Conservation (phyloP, 306 rosid species). For the Arachis hypogaea region DNA sequence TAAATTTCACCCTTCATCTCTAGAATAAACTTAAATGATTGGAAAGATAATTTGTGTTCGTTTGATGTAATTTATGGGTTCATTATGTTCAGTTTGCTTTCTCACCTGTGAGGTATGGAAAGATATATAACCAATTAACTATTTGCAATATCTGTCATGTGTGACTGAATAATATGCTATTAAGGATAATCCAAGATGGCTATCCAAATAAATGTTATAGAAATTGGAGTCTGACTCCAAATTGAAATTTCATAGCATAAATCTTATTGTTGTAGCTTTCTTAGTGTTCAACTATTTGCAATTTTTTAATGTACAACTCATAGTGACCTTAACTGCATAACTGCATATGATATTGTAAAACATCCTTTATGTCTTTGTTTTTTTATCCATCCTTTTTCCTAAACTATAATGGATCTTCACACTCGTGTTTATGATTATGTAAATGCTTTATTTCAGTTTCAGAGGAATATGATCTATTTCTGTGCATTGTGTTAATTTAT, state of each 20-base stretch:
- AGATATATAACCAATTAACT: slow-evolving; percentile 24
- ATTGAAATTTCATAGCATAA: slow-evolving; percentile 13
- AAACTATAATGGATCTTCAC: slow-evolving; percentile 30
- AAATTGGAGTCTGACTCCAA: slow-evolving; percentile 10
- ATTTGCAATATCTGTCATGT: neutral
- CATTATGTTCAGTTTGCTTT: slow-evolving; percentile 10
- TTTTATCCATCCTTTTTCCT: slow-evolving; percentile 12
- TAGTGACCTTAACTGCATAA: slow-evolving; percentile 2
- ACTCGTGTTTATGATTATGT: slow-evolving; percentile 23
- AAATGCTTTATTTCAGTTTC: slow-evolving; percentile 29
- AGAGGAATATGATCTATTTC: slow-evolving; percentile 36
- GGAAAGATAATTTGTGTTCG: neutral
- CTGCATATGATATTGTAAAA: slow-evolving; percentile 6
- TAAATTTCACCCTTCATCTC: slow-evolving; percentile 1
- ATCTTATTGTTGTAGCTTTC: slow-evolving; percentile 16
- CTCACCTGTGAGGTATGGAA: neutral
- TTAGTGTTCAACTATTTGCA: neutral
- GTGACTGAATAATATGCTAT: slow-evolving; percentile 7
- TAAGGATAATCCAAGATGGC: slow-evolving; percentile 2
- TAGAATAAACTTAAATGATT: slow-evolving; percentile 14
- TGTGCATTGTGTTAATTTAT: slow-evolving; percentile 31
- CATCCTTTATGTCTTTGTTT: slow-evolving; percentile 18
- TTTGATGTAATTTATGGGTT: slow-evolving; percentile 9
- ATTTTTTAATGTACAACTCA: slow-evolving; percentile 26
- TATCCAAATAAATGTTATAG: slow-evolving; percentile 16